These are phyloP conservation scores for Gaeumannomyces tritici DNA, from an alignment of 2,329 filamentous ascomycete species.

Conservation along the genomic window DNA sequence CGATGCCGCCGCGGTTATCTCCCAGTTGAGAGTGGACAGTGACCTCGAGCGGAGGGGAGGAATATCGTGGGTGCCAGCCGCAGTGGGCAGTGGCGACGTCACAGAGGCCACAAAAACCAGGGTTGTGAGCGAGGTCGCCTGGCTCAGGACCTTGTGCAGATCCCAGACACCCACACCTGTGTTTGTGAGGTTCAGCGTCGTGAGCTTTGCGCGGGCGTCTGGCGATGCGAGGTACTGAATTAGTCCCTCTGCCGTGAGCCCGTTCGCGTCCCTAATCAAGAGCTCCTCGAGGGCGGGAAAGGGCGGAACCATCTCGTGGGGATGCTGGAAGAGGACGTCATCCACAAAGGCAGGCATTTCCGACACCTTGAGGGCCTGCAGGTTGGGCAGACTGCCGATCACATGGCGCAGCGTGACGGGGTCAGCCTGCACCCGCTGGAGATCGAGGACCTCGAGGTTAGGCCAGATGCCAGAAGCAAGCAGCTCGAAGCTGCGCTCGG, in stretches of 20 bases:
- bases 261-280: constrained; percentile 60
- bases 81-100: constrained; percentile 37
- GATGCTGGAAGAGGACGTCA: constrained; percentile 53
- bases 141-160: constrained; percentile 51
- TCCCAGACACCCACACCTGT: constrained; percentile 59
- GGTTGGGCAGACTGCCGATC: constrained; percentile 53
- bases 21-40: constrained; percentile 68
- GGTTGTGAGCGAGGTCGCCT: constrained; percentile 47
- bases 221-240: constrained; percentile 52
- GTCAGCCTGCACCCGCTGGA: constrained; percentile 60
- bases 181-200: constrained; percentile 58
- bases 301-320: constrained; percentile 54
- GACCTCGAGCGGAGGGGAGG: constrained; percentile 59
- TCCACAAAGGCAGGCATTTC: constrained; percentile 65
- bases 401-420: constrained; percentile 61
- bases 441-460: constrained; percentile 62
- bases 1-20: constrained; percentile 59
- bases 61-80: constrained; percentile 30
- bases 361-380: constrained; percentile 67
- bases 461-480: constrained; percentile 61
- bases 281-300: constrained; percentile 70
- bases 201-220: constrained; percentile 50
- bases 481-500: constrained; percentile 67
- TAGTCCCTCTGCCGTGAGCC: constrained; percentile 64
- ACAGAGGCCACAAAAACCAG: constrained; percentile 44